These are phyloP conservation scores for Anacardium occidentale DNA, from an alignment of 345 rosid species.

Conservation along the genomic window DNA sequence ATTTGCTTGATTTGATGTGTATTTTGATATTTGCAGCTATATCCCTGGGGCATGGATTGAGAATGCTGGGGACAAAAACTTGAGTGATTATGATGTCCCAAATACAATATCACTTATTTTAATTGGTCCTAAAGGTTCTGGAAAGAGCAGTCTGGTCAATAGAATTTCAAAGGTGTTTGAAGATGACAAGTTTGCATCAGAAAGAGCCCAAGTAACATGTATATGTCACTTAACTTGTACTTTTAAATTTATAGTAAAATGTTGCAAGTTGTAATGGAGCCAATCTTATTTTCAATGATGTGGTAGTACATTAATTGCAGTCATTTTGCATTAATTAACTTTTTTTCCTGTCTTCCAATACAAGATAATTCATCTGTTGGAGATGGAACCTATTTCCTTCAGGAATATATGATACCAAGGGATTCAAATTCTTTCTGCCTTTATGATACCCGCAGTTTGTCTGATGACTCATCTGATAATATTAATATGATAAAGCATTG, in stretches of 20 bases:
- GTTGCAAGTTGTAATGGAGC: not conserved
- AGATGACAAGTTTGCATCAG: slow-evolving; percentile 51
- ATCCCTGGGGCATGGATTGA: slow-evolving; percentile 67
- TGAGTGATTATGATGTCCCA: slow-evolving; percentile 48
- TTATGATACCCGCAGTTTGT: slow-evolving; percentile 65
- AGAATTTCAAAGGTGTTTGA: slow-evolving; percentile 62
- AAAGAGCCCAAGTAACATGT: slow-evolving; percentile 90
- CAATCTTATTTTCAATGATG: not conserved
- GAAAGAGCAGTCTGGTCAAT: slow-evolving; percentile 84
- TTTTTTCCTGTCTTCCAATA: not conserved
- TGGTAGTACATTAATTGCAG: not conserved
- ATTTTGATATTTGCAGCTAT: slow-evolving; percentile 41
- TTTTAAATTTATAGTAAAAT: slow-evolving; percentile 3
- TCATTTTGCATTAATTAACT: not conserved
- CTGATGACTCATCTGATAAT: slow-evolving; percentile 37
- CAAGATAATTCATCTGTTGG: slow-evolving; percentile 44
- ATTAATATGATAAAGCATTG: slow-evolving; percentile 49
- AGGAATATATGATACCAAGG: slow-evolving; percentile 70
- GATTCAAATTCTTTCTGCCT: slow-evolving; percentile 63
- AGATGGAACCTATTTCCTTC: slow-evolving; percentile 74
- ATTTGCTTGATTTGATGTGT: not conserved
- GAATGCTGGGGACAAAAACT: slow-evolving; percentile 30
- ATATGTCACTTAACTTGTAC: slow-evolving; percentile 15
- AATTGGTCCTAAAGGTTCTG: slow-evolving; percentile 78
- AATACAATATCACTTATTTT: slow-evolving; percentile 53